Base-by-base conservation (phyloP, 768 basidiomycete species). In the Mycena indigotica region DNA sequence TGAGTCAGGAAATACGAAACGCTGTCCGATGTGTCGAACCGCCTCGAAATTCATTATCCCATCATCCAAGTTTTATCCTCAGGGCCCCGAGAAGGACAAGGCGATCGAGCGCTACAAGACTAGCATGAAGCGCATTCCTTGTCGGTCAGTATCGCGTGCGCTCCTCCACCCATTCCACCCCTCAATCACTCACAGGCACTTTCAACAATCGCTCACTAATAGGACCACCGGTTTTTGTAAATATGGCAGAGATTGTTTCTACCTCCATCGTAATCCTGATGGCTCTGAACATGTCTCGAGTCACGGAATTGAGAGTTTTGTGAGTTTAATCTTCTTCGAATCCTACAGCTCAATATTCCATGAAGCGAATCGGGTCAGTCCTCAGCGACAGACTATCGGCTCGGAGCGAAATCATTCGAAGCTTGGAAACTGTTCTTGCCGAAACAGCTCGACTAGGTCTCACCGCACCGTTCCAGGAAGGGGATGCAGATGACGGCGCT, bases 241-340 rank as follows among this genome's bases (percentile, higher is more conserved):
- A 0, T 93, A 89, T 62, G 91, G 91, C 40, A 76, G 77, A 48
- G 91, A 93, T 57, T 93, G 91, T 67, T 91, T 93, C 69, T 93
- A 91, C 67, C 80, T 84, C 63, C 91, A 93, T 66, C 63, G 73
- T 49, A 85, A 87, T 24, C 71, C 74, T 0, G 90, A 92, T 62
- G 91, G 90, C 12, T 82, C 87, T 8, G 75, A 76, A 0, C 76
- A 83, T 61, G 63, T 81, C 2, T 88, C 88, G 64, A 63, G 68
- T 35, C 71, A 82, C 39, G 89, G 88, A 5, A 79, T 78, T 21
- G 80, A 82, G 29, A 70, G 73, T 21, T 80, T 74, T 55, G 83
- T 88, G 81, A 75, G 69, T 57, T 23, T 26, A 19, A 28, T 40
- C 5, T 44, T n/a, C 25, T 15, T 3, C 28, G 50, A 46, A 39